phyloP scores from a whole-genome alignment of 148 eudicot species.

The Cornus kousa region DNA sequence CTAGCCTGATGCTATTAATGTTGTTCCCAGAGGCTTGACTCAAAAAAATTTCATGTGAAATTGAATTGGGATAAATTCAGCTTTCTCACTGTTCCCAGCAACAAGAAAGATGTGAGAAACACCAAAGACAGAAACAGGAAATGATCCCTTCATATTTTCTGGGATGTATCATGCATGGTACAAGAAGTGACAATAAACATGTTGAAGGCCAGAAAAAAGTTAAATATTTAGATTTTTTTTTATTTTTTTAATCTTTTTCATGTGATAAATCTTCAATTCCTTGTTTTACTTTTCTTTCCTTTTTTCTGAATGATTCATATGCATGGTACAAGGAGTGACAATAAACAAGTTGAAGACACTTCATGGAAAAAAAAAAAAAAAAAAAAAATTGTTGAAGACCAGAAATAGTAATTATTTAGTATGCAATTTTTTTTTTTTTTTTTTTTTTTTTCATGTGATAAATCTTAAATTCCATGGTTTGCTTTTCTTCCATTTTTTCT shows the following conservation, averaged over 20 bases:
- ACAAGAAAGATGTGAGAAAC: not conserved
- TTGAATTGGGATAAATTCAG: not conserved
- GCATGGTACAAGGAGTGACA: not conserved
- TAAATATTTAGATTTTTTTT: too few relatives aligned
- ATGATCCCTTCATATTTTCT: not conserved
- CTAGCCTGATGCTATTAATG: not conserved
- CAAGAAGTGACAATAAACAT: not conserved
- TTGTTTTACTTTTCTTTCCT: too few relatives aligned
- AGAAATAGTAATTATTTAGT: not conserved
- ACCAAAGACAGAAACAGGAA: not conserved
- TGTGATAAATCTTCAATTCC: too few relatives aligned
- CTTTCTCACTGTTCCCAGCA: not conserved
- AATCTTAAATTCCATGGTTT: not conserved
- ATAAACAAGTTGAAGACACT: not conserved
- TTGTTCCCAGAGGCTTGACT: not conserved
- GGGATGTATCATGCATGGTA: not conserved
- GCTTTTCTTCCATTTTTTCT: not conserved
- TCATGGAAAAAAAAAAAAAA: too few relatives aligned
- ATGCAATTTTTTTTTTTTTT: not conserved
- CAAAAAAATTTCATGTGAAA: not conserved
- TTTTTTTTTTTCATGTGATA: not conserved
- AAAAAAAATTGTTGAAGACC: not conserved
- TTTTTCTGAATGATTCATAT: too few relatives aligned
- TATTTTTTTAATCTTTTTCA: too few relatives aligned
- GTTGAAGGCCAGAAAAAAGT: not conserved